Evolutionary conservation across 208 protist species (phyloP), one percentile per base, ranked within the genome.

Genomic region (Entamoeba histolytica): DNA sequence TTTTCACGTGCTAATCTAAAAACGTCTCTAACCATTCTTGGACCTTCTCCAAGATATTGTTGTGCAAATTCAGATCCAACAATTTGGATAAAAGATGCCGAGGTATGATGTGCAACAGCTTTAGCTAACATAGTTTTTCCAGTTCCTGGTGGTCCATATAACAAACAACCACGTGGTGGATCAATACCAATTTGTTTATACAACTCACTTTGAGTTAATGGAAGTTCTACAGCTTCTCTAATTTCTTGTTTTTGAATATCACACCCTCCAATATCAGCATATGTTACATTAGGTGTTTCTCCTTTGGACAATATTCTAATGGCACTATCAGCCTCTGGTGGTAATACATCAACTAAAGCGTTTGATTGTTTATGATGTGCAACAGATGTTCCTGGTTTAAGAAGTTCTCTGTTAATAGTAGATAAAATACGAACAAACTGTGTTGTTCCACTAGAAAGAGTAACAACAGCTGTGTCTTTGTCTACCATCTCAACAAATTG

Each of bases 191-290:
- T 98, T 95, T 99, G 98, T 95, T 98, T 96, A 96, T 99, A 99
- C 23, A 99, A 96, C 5, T 99, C 98, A 49, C 97, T 96, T 95
- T 99, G 98, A 10, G 98, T 99, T 15, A 99, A 96, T 50, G 99
- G 99, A 55, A 99, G 96, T 96, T 99, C 99, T 44, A 99, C 98
- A 7, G 98, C 98, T 96, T 99, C 99, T 92, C 98, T 96, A 87
- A 99, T 99, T 95, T 99, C 99, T 96, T 99, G 98, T 96, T 99
- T 99, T 96, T 99, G 99, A 93, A 99, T 98, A 96, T 99, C 99
- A 15, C 98, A 96, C 12, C 98, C 98, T 78, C 98, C 99, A 93
- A 99, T 98, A 93, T 99, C 98, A 6, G 96, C 94, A 96, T 99
- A 99, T 15, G 96, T 97, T 12, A 96, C 92, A 91, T 98, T 96